Conservation (phyloP, 1,139 yeast species). For the Sugiyamaella grinbergsii region DNA sequence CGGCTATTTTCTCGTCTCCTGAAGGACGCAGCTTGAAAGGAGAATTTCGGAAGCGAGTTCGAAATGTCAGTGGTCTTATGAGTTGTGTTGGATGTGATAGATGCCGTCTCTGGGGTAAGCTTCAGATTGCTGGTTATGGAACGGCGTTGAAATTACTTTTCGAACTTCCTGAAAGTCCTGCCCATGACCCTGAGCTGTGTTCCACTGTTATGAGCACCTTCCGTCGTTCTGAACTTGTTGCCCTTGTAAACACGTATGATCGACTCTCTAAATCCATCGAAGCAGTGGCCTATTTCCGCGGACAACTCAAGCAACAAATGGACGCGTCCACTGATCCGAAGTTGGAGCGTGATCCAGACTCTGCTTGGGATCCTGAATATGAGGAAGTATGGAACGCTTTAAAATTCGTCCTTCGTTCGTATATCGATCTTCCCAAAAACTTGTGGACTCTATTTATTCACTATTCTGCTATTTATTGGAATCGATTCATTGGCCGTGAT, state of each 20-base stretch:
- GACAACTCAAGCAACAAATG: constrained; percentile 35
- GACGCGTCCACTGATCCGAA: constrained; percentile 26
- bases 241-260: constrained; percentile 88
- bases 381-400: constrained; percentile 64
- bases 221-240: constrained; percentile 84
- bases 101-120: constrained; percentile 96
- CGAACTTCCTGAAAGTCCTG: constrained; percentile 61
- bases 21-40: constrained; percentile 59
- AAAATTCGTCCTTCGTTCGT: constrained; percentile 65
- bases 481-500: constrained; percentile 65
- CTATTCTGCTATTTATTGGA: constrained; percentile 66
- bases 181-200: constrained; percentile 45
- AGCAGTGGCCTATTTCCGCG: constrained; percentile 71
- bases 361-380: constrained; percentile 49
- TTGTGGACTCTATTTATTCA: constrained; percentile 54
- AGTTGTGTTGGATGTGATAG: constrained; percentile 98
- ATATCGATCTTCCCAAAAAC: constrained; percentile 67
- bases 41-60: constrained; percentile 82
- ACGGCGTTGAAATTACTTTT: constrained; percentile 89
- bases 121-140: constrained; percentile 96
- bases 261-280: constrained; percentile 82
- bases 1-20: constrained; percentile 50
- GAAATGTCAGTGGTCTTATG: constrained; percentile 90
- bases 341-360: constrained; percentile 2
- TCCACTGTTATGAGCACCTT: constrained; percentile 49